Evolutionary conservation across 2,329 filamentous ascomycete genomes (phyloP).

Genomic region (Paracoccidioides lutzii): DNA sequence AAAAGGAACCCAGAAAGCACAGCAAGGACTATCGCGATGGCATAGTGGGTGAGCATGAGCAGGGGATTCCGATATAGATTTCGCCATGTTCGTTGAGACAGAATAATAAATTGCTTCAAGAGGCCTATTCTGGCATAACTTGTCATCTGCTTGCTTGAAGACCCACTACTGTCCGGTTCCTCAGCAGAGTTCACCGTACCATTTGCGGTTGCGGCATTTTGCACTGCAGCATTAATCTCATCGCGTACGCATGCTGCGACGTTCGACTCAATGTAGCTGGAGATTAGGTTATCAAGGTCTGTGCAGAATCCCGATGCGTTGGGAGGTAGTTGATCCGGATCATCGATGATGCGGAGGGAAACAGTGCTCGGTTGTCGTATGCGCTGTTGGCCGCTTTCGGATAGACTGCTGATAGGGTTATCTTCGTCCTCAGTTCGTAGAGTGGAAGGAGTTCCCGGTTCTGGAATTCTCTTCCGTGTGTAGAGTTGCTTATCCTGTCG

Average conservation of each 20-base stretch:
- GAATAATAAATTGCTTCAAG: conserved; percentile 69
- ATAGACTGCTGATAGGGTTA: conserved; percentile 37
- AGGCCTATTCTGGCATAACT: conserved; percentile 75
- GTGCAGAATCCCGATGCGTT: conserved; percentile 49
- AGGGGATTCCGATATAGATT: conserved; percentile 96
- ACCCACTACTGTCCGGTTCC: conserved; percentile 28
- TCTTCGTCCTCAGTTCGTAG: conserved; percentile 53
- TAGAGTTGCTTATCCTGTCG: conserved; percentile 85
- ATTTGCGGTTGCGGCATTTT: conserved; percentile 54
- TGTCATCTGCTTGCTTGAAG: conserved; percentile 50
- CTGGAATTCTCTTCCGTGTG: conserved; percentile 59
- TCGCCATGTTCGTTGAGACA: conserved; percentile 86
- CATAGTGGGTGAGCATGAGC: conserved; percentile 97
- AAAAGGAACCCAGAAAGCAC: conserved; percentile 93
- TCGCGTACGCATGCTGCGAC: conserved; percentile 62
- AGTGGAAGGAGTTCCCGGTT: conserved; percentile 43
- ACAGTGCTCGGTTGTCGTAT: conserved; percentile 43
- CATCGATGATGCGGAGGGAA: conserved; percentile 53
- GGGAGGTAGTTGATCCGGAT: conserved; percentile 49
- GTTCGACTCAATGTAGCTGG: conserved; percentile 62
- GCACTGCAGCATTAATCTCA: conserved; percentile 61
- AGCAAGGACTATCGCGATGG: conserved; percentile 85
- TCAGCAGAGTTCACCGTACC: conserved; percentile 47
- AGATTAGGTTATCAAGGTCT: conserved; percentile 70
- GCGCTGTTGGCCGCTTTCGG: conserved; percentile 44